Percentiles rank a stretch among this genome's conserved stretches.
These are phyloP conservation scores for Tylopilus intermedius DNA, from an alignment of 768 basidiomycete genomes.

Conservation along the genomic window DNA sequence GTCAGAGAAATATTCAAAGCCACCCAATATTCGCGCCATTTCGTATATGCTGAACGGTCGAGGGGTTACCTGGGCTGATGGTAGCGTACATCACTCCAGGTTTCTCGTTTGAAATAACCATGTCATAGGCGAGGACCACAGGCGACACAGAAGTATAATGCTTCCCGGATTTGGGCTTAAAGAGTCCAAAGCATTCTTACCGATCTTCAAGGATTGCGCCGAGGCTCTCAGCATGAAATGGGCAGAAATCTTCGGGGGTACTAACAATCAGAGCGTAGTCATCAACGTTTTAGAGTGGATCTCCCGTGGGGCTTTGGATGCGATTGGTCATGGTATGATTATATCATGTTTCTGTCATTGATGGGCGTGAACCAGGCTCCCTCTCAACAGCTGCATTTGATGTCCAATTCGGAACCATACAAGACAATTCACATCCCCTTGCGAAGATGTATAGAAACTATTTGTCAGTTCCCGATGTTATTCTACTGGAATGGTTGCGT, in stretches of 20 bases:
- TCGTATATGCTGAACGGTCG: slow-evolving; percentile 21
- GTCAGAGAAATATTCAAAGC: slow-evolving; percentile 41
- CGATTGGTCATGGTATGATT: slow-evolving; percentile 41
- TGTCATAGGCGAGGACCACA: slow-evolving; percentile 37
- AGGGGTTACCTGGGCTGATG: slow-evolving; percentile 38
- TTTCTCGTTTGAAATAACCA: slow-evolving; percentile 10
- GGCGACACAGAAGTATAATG: slow-evolving; percentile 51
- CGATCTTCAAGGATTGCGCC: slow-evolving; percentile 40
- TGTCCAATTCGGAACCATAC: slow-evolving; percentile 13
- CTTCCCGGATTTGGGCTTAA: slow-evolving; percentile 50
- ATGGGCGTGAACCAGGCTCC: background rate
- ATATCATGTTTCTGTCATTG: background rate
- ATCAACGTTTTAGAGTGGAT: slow-evolving; percentile 24
- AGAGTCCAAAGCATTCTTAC: slow-evolving; percentile 46
- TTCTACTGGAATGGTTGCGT: background rate
- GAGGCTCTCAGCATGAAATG: slow-evolving; percentile 17
- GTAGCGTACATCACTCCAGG: slow-evolving; percentile 14
- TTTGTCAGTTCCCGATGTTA: background rate
- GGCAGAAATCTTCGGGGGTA: slow-evolving; percentile 13
- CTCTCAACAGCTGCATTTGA: slow-evolving; percentile 40
- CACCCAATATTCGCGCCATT: slow-evolving; percentile 13
- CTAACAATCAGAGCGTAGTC: background rate
- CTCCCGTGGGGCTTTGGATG: slow-evolving; percentile 44
- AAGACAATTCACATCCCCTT: slow-evolving; percentile 2
- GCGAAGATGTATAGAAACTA: slow-evolving; percentile 4